Base-by-base conservation (phyloP, 2,329 filamentous ascomycete species). In the Colletotrichum spaethianum region DNA sequence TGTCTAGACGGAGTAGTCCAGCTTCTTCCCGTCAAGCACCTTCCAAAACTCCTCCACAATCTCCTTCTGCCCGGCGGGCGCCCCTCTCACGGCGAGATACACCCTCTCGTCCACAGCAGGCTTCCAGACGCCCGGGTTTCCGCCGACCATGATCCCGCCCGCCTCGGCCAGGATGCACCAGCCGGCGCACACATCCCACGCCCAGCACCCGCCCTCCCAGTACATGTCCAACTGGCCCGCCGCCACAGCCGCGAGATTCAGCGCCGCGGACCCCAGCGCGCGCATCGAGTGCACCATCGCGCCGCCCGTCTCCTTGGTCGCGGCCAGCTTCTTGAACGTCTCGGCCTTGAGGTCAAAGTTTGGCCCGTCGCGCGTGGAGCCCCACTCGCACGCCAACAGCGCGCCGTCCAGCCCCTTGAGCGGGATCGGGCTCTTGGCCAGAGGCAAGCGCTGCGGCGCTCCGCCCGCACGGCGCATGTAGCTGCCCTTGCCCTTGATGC, bases 181-280 rank as follows among this genome's bases (percentile, higher is more conserved):
- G 0, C 91, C 93, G 6, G 94, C 94, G 78, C 92, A 94, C 2
- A 96, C 93, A 80, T 96, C 93, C 93, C 93, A 96, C 1, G 93
- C 93, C 89, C 93, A 96, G 81, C 93, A 94, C 0, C 94, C 93
- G 46, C 92, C 93, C 82, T 96, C 93, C 93, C 93, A 96, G 80
- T 94, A 96, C 28, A 90, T 77, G 79, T 96, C 93, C 33, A 94
- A 76, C 79, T 91, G 87, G 0, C 93, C 93, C 12, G 90, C 88
- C 3, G 93, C 93, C 4, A 94, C 91, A 48, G 87, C 88, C 69
- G 92, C 94, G 23, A 95, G 81, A 80, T 95, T 95, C 76, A 96
- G 83, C 50, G 93, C 93, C 9, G 93, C 93, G 62, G 88, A 91
- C 2, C 93, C 93, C 73, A 94, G 82, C 44, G 87, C 90, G n/a